Evolutionary conservation across 2,329 filamentous ascomycete genomes (phyloP), one percentile per base, ranked within the genome.

Genomic region (Pseudogymnoascus verrucosus): DNA sequence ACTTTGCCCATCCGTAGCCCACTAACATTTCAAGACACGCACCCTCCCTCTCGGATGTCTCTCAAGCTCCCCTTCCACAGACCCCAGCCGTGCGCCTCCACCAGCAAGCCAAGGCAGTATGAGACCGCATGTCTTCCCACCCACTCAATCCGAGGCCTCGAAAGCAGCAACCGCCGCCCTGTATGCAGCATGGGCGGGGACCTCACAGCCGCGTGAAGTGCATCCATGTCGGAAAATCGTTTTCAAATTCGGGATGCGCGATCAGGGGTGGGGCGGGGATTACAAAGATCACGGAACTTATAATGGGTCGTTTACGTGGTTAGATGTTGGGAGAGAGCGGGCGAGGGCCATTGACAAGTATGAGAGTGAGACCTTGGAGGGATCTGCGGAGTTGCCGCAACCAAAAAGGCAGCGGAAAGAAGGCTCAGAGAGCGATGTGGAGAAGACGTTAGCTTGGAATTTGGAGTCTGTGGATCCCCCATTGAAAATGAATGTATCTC

Each of bases 221-320:
- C 74, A 78, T 61, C 84, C 84, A 0, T 83, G 82, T 61, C 80
- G 83, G 37, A 88, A 85, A 72, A 78, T 89, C 19, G 80, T 86
- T 21, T 88, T 88, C 71, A 82, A 79, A 4, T 78, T 86, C 42
- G 73, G 72, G 10, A 84, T 82, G 70, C 76, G 73, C 59, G 86
- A 89, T 66, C 86, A 89, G 67, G 86, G 85, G 3, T 85, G 79
- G 78, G 78, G 79, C 34, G 76, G 78, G 12, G 26, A 7, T 2
- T 3, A n/a, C 8, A 28, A 31, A 7, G 65, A 73, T 0, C 70
- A 69, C 1, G 77, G 76, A 1, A 78, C 77, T 1, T 87, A 79
- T 63, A 67, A 71, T 0, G 75, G 73, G 2, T 83, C 85, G 0
- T 85, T 75, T 74, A 85, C 85, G 0, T 89, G 85, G 85, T 87